Evolutionary conservation across 306 rosid genomes (phyloP).

Genomic region (Echinosophora koreensis): DNA sequence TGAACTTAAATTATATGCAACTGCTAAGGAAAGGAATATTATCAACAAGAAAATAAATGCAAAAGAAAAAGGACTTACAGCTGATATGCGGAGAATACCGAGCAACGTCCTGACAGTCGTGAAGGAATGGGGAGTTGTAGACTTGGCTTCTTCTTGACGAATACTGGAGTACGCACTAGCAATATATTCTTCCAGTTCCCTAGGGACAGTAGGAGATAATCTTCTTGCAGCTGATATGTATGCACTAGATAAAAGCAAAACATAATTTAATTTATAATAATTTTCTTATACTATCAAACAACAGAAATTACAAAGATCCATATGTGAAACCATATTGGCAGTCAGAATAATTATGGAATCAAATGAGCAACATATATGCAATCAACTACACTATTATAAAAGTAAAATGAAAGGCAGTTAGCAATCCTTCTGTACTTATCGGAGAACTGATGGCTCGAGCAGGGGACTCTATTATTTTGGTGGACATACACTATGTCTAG

Average conservation of each 20-base stretch:
- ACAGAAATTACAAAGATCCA: constrained; percentile 29
- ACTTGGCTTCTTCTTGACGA: constrained; percentile 96
- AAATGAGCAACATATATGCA: constrained; percentile 18
- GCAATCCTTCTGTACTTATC: constrained; percentile 54
- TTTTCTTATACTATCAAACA: constrained; percentile 24
- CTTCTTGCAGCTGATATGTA: constrained; percentile 97
- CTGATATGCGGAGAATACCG: constrained; percentile 93
- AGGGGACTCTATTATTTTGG: constrained; percentile 91
- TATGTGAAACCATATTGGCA: constrained; percentile 22
- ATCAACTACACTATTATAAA: not conserved
- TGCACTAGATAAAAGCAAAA: constrained; percentile 60
- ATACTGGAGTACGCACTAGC: constrained; percentile 91
- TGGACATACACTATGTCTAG: constrained; percentile 96
- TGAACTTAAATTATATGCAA: too few species aligned
- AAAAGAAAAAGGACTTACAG: constrained; percentile 62
- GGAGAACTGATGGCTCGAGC: constrained; percentile 95
- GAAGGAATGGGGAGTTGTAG: constrained; percentile 89
- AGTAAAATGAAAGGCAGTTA: constrained; percentile 26
- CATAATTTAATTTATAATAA: constrained; percentile 12
- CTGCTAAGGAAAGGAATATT: not conserved
- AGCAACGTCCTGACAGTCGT: constrained; percentile 96
- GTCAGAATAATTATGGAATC: constrained; percentile 31
- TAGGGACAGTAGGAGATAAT: constrained; percentile 82
- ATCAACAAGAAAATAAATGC: constrained; percentile 7
- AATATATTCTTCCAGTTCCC: constrained; percentile 90